A percentile compares a stretch with the other conserved stretches of the same genome.
These are phyloP conservation scores for Saccharomyces hybrid DNA, from an alignment of 1,139 yeast genomes.

Conservation along the genomic window DNA sequence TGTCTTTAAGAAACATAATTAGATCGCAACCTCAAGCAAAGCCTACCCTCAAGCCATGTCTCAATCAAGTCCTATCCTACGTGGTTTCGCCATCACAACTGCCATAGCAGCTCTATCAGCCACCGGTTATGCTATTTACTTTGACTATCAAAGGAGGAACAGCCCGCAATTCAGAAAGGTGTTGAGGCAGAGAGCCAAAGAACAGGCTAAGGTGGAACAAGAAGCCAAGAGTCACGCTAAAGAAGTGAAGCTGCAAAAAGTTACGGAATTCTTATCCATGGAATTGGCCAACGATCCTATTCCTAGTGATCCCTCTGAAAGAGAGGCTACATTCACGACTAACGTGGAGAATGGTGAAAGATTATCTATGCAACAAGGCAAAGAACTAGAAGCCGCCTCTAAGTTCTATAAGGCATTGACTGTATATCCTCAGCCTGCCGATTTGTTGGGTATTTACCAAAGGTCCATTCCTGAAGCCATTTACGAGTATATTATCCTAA, in stretches of 20 bases:
- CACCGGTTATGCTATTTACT: constrained; percentile 76
- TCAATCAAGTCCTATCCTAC: constrained; percentile 14
- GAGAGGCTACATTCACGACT: constrained; percentile 67
- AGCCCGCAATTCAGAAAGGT: constrained; percentile 72
- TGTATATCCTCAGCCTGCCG: constrained; percentile 92
- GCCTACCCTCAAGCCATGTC: constrained; percentile 13
- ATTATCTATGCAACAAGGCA: constrained; percentile 47
- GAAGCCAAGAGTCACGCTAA: constrained; percentile 52
- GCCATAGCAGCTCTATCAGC: constrained; percentile 48
- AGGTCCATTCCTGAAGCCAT: constrained; percentile 76
- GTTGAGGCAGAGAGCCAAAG: constrained; percentile 55
- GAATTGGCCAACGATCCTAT: constrained; percentile 66
- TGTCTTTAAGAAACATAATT: not conserved
- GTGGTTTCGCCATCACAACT: constrained; percentile 38
- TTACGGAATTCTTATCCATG: constrained; percentile 53
- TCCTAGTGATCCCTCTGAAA: constrained; percentile 58
- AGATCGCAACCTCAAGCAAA: not conserved
- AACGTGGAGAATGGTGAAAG: constrained; percentile 84
- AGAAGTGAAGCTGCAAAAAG: constrained; percentile 51
- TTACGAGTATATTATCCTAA: constrained; percentile 73
- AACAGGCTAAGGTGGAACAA: constrained; percentile 51
- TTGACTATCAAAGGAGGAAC: constrained; percentile 86
- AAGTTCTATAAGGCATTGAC: constrained; percentile 92
- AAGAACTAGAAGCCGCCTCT: constrained; percentile 72
- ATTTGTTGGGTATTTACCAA: constrained; percentile 80